Evolutionary conservation across 306 rosid genomes (phyloP), one percentile per base, ranked within the genome.

Genomic region (Castanospermum australe): DNA sequence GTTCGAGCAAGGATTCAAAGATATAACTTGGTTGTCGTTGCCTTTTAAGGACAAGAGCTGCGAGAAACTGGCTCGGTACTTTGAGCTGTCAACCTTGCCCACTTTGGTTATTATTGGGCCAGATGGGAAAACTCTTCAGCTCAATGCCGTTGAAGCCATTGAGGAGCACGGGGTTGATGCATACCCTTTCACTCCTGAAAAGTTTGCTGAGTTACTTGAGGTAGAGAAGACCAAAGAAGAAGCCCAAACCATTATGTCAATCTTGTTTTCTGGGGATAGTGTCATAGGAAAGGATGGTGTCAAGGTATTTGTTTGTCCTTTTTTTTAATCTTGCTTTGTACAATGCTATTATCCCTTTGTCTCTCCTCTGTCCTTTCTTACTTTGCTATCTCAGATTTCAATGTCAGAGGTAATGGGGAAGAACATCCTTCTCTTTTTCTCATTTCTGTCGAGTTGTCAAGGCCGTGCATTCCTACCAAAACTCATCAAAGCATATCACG

Each of bases 391-490:
- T 35, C 78, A 87, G 94, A 70, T 90, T 33, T 86, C 67, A 0
- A 86, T 90, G 13, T 82, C 86, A 9, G 87, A 82, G 60, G 72
- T 90, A 33, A 86, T 84, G 69, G 90, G 91, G 47, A 87, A 79
- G 86, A 87, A 33, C 72, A 62, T 90, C 38, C 83, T 90, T 28
- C 84, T 90, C 15, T 90, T 87, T 50, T 90, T 90, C 85, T 87
- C 91, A 54, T 90, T 88, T 86, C 89, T 63, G 84, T n/a, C n/a
- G n/a, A n/a, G n/a, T n/a, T n/a, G 84, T 25, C 90, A 90, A 18
- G 86, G 89, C 67, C 87, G 90, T 28, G 86, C 87, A 63, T 87
- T 87, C 79, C 32, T 83, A 7, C 93, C 90, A 20, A 86, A 82
- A 71, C 87, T 87, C 54, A 18, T 54, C 3, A 71, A 87, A 47